These are phyloP conservation scores for Coemansia sp. DNA, from an alignment of 192 early-diverging fungal species.

Conservation along the genomic window DNA sequence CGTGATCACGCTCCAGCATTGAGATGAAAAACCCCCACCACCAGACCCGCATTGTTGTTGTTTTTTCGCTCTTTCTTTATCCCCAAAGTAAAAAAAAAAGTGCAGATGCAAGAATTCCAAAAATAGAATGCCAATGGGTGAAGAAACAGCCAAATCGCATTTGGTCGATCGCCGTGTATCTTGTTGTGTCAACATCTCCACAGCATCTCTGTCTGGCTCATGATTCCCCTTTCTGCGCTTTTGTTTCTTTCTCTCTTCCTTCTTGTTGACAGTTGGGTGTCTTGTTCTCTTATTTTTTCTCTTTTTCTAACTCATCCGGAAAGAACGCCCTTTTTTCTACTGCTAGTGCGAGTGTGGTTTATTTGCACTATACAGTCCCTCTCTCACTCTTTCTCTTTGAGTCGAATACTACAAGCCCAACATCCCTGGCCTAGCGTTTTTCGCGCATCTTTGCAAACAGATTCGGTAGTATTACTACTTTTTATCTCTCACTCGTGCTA, in stretches of 20 bases:
- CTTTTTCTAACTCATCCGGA: background rate
- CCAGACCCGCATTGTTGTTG: background rate
- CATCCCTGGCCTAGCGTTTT: too few relatives aligned
- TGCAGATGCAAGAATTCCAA: slow-evolving; percentile 8
- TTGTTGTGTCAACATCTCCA: background rate
- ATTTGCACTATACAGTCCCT: background rate
- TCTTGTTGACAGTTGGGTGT: slow-evolving; percentile 5
- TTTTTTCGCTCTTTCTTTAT: background rate
- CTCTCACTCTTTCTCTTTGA: background rate
- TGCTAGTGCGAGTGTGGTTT: background rate
- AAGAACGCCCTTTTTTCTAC: background rate
- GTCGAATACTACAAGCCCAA: too few relatives aligned
- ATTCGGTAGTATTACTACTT: background rate
- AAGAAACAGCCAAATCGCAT: background rate
- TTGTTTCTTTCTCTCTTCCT: background rate
- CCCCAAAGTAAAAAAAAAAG: background rate
- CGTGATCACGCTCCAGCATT: background rate
- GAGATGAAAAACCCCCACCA: background rate
- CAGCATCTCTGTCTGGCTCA: background rate
- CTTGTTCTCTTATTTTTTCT: background rate
- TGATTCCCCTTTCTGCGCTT: slow-evolving; percentile 4
- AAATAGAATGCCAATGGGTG: slow-evolving; percentile 7
- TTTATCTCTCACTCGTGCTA: background rate
- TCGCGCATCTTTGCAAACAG: too few relatives aligned
- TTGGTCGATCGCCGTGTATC: slow-evolving; percentile 1